Evolutionary conservation across 2,329 filamentous ascomycete species (phyloP).

Genomic region (Alternaria conjuncta): DNA sequence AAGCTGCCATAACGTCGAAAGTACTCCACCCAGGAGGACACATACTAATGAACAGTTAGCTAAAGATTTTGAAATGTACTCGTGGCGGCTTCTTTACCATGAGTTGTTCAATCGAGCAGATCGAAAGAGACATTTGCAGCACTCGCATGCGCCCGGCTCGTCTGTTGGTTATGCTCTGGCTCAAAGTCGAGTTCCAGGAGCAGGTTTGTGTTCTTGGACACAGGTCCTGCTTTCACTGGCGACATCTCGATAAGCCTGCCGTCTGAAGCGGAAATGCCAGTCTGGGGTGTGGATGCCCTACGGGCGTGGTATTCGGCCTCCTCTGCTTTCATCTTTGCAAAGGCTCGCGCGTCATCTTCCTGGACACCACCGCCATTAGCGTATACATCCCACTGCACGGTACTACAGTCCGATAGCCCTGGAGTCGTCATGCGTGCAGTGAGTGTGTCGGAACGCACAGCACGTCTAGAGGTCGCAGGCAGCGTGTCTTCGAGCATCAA

Average conservation of each 20-base stretch:
- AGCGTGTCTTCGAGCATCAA: slow-evolving; percentile 6
- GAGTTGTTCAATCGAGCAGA: slow-evolving; percentile 21
- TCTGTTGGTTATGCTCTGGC: not conserved
- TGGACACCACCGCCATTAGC: slow-evolving; percentile 14
- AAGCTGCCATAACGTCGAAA: not conserved
- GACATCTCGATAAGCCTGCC: slow-evolving; percentile 26
- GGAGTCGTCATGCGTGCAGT: not conserved
- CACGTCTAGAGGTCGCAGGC: not conserved
- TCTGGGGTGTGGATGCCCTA: slow-evolving; percentile 1
- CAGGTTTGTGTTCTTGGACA: slow-evolving; percentile 18
- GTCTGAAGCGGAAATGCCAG: not conserved
- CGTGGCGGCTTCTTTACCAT: not conserved
- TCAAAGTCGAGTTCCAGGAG: slow-evolving; percentile 26
- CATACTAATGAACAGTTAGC: not conserved
- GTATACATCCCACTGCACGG: slow-evolving; percentile 16
- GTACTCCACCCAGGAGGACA: not conserved
- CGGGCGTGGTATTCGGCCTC: slow-evolving; percentile 15
- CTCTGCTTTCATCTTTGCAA: slow-evolving; percentile 18
- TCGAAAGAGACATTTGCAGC: slow-evolving; percentile 5
- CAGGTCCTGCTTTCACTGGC: slow-evolving; percentile 10
- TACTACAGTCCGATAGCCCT: slow-evolving; percentile 1
- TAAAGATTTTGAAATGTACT: not conserved
- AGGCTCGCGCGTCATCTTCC: slow-evolving; percentile 27
- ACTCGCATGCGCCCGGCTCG: slow-evolving; percentile 1
- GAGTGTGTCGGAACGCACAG: not conserved